A percentile compares a stretch with the other conserved stretches of the same genome.
Conservation (phyloP, 306 rosid genomes). For the Fragaria vesca region DNA sequence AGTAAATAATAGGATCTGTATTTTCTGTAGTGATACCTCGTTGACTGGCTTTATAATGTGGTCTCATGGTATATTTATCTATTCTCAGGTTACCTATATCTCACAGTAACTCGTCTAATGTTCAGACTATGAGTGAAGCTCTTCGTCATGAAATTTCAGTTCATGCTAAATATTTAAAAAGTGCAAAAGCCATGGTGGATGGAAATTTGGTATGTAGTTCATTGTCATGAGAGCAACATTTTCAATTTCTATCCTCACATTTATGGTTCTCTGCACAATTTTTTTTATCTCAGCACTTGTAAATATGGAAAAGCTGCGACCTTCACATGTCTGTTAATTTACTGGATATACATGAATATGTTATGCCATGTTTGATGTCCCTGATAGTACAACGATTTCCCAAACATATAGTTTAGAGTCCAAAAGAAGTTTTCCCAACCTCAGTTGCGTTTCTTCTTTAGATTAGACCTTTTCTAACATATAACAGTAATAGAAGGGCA, state of each 20-base stretch:
- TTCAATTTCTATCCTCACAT: background rate
- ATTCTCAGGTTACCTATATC: conserved; percentile 65
- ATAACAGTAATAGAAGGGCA: background rate
- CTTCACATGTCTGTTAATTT: background rate
- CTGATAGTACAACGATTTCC: background rate
- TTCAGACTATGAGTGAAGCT: conserved; percentile 48
- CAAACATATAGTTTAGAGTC: conserved; percentile 10
- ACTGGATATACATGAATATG: background rate
- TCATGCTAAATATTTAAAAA: conserved; percentile 66
- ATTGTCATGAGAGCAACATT: background rate
- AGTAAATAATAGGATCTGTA: background rate
- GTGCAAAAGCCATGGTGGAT: conserved; percentile 66
- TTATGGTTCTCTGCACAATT: background rate
- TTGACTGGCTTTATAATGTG: background rate
- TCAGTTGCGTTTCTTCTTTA: background rate
- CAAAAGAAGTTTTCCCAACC: background rate
- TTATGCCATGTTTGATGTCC: background rate
- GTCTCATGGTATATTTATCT: conserved; percentile 23
- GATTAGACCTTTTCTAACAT: background rate
- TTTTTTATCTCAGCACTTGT: background rate
- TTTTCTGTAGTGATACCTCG: background rate
- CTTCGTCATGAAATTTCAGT: conserved; percentile 62
- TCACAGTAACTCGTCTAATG: conserved; percentile 52
- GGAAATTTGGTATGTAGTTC: conserved; percentile 70
- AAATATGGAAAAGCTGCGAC: background rate